A percentile compares a stretch with the other conserved stretches of the same genome.
These are phyloP conservation scores for Didymosphaeria variabile DNA, from an alignment of 2,329 filamentous ascomycete genomes.

Conservation along the genomic window DNA sequence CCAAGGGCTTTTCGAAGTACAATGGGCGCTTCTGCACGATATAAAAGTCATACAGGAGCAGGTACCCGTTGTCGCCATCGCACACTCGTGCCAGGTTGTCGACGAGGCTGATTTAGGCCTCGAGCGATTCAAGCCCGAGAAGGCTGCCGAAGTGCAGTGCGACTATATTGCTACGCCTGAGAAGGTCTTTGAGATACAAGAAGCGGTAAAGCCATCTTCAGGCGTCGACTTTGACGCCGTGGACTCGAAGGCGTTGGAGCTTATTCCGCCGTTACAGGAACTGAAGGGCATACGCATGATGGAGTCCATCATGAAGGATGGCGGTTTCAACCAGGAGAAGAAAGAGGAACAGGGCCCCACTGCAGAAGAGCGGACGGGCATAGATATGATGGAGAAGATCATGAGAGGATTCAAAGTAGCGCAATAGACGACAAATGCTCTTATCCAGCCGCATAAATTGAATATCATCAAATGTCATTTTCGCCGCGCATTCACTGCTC, in stretches of 20 bases:
- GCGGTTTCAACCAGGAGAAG: slow-evolving; percentile 22
- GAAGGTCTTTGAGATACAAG: slow-evolving; percentile 36
- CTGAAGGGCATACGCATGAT: slow-evolving; percentile 48
- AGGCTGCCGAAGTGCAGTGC: slow-evolving; percentile 53
- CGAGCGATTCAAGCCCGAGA: slow-evolving; percentile 34
- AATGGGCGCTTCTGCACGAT: slow-evolving; percentile 54
- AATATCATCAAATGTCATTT: too few species aligned
- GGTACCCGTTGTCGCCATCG: slow-evolving; percentile 47
- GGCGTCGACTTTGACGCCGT: slow-evolving; percentile 53
- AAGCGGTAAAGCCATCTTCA: slow-evolving; percentile 43
- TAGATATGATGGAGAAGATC: slow-evolving; percentile 43
- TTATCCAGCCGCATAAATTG: too few species aligned
- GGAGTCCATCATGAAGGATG: slow-evolving; percentile 42
- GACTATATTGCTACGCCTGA: slow-evolving; percentile 54
- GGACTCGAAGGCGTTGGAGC: slow-evolving; percentile 47
- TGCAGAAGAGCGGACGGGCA: slow-evolving; percentile 44
- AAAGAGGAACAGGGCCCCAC: slow-evolving; percentile 18
- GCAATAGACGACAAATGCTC: slow-evolving; percentile 5
- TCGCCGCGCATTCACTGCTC: too few species aligned
- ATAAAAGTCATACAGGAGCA: slow-evolving; percentile 38
- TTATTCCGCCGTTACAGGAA: slow-evolving; percentile 50
- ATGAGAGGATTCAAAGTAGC: slow-evolving; percentile 38
- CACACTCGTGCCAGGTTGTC: slow-evolving; percentile 56
- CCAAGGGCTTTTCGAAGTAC: slow-evolving; percentile 54
- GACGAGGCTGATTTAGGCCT: slow-evolving; percentile 35